These are phyloP conservation scores for Neonectria sp. DNA, from an alignment of 2,329 filamentous ascomycete genomes.

Conservation along the genomic window DNA sequence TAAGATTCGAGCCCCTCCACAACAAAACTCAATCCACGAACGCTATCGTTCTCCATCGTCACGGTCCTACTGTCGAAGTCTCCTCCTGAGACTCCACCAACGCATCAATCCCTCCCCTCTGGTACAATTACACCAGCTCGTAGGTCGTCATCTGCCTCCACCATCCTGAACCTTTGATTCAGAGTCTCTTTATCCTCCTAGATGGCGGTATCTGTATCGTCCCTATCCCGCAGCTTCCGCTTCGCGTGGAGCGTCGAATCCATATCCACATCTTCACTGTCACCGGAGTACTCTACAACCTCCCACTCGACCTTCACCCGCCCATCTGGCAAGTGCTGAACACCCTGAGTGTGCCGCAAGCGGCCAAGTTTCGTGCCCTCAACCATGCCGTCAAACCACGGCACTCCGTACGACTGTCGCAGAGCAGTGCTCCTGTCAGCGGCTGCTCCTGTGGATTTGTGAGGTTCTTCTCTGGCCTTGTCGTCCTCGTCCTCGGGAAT, in stretches of 20 bases:
- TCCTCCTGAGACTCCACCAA: no score
- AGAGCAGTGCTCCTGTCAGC: conserved; percentile 51
- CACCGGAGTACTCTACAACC: conserved; percentile 79
- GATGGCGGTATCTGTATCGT: conserved; percentile 45
- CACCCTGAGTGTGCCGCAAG: conserved; percentile 73
- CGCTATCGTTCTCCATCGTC: neutral
- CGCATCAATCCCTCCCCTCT: neutral
- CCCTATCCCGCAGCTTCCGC: conserved; percentile 66
- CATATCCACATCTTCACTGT: conserved; percentile 57
- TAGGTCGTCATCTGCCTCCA: neutral
- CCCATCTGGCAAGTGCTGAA: conserved; percentile 71
- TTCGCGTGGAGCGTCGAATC: conserved; percentile 59
- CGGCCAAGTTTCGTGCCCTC: conserved; percentile 81
- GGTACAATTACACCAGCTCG: neutral
- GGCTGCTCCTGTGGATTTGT: conserved; percentile 27
- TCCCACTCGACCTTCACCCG: conserved; percentile 84
- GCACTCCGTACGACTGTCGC: conserved; percentile 77
- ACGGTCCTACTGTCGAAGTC: neutral
- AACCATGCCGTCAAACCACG: conserved; percentile 90
- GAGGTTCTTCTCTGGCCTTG: conserved; percentile 39
- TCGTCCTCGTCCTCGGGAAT: conserved; percentile 65
- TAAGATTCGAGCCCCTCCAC: neutral
- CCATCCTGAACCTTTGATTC: neutral
- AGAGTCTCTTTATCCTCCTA: conserved; percentile 14
- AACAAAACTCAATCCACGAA: neutral